These are phyloP conservation scores for Microbotryum scabiosae DNA, from an alignment of 1,284 basidiomycete species.

Conservation along the genomic window DNA sequence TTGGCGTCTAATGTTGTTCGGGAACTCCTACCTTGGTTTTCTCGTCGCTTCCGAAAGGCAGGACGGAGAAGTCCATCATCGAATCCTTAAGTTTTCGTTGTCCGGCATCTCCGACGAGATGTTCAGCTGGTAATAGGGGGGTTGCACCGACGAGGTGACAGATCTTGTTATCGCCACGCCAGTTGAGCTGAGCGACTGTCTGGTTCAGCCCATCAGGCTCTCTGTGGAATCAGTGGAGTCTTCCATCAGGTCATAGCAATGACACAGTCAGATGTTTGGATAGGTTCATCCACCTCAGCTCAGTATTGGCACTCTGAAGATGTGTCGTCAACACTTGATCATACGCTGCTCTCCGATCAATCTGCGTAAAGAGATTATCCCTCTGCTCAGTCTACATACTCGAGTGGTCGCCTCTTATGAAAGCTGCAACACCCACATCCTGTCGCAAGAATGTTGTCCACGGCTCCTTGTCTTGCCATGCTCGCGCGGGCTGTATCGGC, in stretches of 20 bases:
- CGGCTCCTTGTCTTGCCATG: constrained; percentile 1
- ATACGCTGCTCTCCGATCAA: constrained; percentile 7
- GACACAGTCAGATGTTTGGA: background rate
- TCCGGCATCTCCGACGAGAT: background rate
- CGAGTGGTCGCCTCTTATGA: background rate
- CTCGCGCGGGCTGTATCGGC: constrained; percentile 19
- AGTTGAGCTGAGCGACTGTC: constrained; percentile 49
- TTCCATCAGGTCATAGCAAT: background rate
- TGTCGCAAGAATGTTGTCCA: constrained; percentile 14
- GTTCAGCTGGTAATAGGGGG: constrained; percentile 38
- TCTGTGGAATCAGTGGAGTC: background rate
- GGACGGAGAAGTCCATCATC: constrained; percentile 7
- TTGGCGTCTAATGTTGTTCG: no score
- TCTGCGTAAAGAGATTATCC: background rate
- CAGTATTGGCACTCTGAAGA: constrained; percentile 19
- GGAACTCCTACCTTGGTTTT: background rate
- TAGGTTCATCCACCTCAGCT: constrained; percentile 11
- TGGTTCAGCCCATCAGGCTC: constrained; percentile 12
- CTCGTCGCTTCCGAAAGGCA: background rate
- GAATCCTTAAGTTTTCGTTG: background rate
- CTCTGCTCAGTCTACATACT: background rate
- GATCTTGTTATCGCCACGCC: constrained; percentile 51
- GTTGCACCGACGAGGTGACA: constrained; percentile 53
- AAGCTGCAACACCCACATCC: constrained; percentile 12
- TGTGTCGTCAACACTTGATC: constrained; percentile 11